Conservation (phyloP, 495 filamentous ascomycete species). For the Rostrohypoxylon terebratum region DNA sequence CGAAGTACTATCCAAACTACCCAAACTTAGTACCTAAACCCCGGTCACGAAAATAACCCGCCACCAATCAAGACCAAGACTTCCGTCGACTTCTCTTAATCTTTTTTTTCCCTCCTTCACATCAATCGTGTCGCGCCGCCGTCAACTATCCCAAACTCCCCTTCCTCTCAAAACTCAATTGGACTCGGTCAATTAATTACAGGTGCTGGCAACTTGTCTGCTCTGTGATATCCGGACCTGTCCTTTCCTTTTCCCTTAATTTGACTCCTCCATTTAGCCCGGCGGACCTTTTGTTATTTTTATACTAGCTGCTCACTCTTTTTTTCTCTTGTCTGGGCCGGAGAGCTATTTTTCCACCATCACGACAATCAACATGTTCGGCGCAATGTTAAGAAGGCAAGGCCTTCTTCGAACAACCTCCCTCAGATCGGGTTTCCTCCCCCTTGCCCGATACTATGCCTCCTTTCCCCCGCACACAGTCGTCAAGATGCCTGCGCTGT, state of each 20-base stretch:
- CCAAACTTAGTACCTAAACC: neutral
- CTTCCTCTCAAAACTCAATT: conserved; percentile 37
- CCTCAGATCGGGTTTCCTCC: conserved; percentile 57
- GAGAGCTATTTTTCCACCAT: conserved; percentile 52
- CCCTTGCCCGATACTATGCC: conserved; percentile 68
- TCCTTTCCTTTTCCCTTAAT: conserved; percentile 38
- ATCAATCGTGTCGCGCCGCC: conserved; percentile 37
- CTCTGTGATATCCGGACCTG: conserved; percentile 43
- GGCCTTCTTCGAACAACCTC: conserved; percentile 60
- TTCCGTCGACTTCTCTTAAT: conserved; percentile 31
- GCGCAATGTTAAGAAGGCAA: conserved; percentile 66
- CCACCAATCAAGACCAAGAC: conserved; percentile 45
- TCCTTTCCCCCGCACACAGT: conserved; percentile 91
- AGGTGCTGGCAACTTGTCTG: conserved; percentile 50
- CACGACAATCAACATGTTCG: conserved; percentile 62
- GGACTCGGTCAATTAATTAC: conserved; percentile 42
- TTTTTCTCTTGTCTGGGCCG: conserved; percentile 24
- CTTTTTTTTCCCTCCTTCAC: conserved; percentile 41
- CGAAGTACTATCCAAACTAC: neutral
- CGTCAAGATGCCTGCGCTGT: conserved; percentile 97
- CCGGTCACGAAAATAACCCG: conserved; percentile 34
- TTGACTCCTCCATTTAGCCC: conserved; percentile 40
- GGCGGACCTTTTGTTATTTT: conserved; percentile 37
- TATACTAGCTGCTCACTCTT: conserved; percentile 24
- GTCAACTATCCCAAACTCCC: conserved; percentile 17